Evolutionary conservation across 495 filamentous ascomycete genomes (phyloP), one percentile per base, ranked within the genome.

Genomic region (Aspergillus cristatus): DNA sequence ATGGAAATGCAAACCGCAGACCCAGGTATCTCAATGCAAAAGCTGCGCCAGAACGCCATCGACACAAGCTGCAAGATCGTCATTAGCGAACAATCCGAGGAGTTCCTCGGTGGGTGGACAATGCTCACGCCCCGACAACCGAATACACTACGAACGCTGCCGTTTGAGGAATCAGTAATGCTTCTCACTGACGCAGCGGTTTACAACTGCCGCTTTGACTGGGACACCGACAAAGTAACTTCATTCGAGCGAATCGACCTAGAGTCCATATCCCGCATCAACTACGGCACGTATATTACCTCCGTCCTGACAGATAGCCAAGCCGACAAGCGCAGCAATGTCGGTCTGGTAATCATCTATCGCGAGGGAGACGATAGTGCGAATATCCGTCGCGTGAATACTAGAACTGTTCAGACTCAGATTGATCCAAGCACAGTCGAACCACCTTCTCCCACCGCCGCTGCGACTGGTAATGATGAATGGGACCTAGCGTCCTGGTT

Each of bases 121-220:
- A 64, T 94, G 48, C 58, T 83, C 2, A 78, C 77, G 3, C 82
- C 84, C 7, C 76, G 69, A 1, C 67, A 84, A 42, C 71, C 78
- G 6, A 76, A 80, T 33, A 80, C 75, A 1, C 59, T 82, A 5
- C 70, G 74, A 6, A 79, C 70, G 2, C 61, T 76, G 8, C 81
- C 84, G 0, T 82, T 96, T 36, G 83, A 87, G 44, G 91, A 98
- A 51, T 77, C 75, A 0, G 82, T 96, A 1, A 68, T 96, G 1
- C 69, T 98, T 2, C 68, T 98, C 6, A 98, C 90, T 4, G 80
- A 94, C 37, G 65, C 68, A 5, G 88, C 86, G 2, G 55, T 96
- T 5, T 98, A 96, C 50, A 76, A 79, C 33, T 93, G 88, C 51
- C 74, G 82, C 13, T 90, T 96, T 45, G 88, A 96, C 59, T 95